Evolutionary conservation across 2,329 filamentous ascomycete genomes (phyloP).

Genomic region (Sporothrix mexicana): DNA sequence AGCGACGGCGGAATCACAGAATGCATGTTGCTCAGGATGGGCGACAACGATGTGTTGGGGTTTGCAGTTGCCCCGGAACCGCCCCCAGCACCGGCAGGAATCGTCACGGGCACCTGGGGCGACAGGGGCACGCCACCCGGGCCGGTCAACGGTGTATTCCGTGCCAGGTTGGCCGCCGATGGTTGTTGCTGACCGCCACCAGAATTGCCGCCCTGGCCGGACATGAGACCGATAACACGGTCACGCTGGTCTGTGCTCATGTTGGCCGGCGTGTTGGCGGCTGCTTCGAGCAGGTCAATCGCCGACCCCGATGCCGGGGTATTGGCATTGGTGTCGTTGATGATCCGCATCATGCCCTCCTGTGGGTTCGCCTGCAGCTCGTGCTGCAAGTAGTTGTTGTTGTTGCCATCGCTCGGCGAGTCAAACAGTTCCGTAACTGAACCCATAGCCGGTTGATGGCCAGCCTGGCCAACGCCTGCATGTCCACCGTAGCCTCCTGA

Average conservation of each 20-base stretch:
- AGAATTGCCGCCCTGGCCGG: conserved; percentile 46
- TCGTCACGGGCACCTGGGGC: conserved; percentile 28
- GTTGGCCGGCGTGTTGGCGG: conserved; percentile 60
- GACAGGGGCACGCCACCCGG: conserved; percentile 30
- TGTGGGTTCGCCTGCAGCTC: conserved; percentile 64
- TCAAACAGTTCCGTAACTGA: conserved; percentile 68
- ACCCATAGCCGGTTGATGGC: conserved; percentile 47
- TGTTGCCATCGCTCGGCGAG: conserved; percentile 54
- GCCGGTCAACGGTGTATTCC: conserved; percentile 20
- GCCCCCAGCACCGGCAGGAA: conserved; percentile 26
- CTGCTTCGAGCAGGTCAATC: conserved; percentile 62
- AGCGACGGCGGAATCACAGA: conserved; percentile 61
- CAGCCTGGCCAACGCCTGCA: conserved; percentile 1
- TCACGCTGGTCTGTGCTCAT: conserved; percentile 63
- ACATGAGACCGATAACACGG: conserved; percentile 65
- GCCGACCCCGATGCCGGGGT: conserved; percentile 48
- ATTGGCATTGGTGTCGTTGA: conserved; percentile 66
- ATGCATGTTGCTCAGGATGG: conserved; percentile 54
- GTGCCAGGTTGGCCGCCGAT: conserved; percentile 33
- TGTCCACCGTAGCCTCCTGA: neutral
- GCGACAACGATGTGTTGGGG: conserved; percentile 47
- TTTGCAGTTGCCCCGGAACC: conserved; percentile 28
- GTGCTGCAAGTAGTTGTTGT: conserved; percentile 57
- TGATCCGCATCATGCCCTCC: conserved; percentile 69
- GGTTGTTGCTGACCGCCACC: conserved; percentile 17